Evolutionary conservation across 805 yeast genomes (phyloP).

Genomic region (Yarrowia divulgata): DNA sequence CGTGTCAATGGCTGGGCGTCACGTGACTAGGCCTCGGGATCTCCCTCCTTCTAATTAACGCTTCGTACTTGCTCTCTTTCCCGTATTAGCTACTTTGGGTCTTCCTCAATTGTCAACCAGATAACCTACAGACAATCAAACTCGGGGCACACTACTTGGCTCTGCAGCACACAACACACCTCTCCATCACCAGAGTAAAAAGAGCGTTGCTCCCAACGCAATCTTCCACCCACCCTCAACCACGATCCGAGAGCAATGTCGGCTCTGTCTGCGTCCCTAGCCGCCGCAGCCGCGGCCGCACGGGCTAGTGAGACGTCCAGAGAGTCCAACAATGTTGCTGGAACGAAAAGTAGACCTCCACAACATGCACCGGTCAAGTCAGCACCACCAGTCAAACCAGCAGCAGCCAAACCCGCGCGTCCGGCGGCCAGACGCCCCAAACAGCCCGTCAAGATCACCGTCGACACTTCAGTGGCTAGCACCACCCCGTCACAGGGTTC

Average conservation of each 20-base stretch:
- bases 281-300: slow-evolving; percentile 40
- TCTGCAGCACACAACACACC: slow-evolving; percentile 31
- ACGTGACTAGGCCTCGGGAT: neutral
- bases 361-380: slow-evolving; percentile 1
- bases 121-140: slow-evolving; percentile 37
- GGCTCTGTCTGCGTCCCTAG: slow-evolving; percentile 40
- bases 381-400: neutral
- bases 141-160: slow-evolving; percentile 37
- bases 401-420: neutral
- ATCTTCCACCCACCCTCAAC: slow-evolving; percentile 4
- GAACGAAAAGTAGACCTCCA: neutral
- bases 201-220: slow-evolving; percentile 31
- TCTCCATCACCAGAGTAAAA: slow-evolving; percentile 33
- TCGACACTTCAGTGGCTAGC: slow-evolving; percentile 19
- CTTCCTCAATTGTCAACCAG: slow-evolving; percentile 29
- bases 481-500: neutral
- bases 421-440: slow-evolving; percentile 1
- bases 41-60: slow-evolving; percentile 9
- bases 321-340: slow-evolving; percentile 26
- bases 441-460: slow-evolving; percentile 29
- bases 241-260: slow-evolving; percentile 29
- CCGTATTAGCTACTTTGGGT: slow-evolving; percentile 35
- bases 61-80: slow-evolving; percentile 29
- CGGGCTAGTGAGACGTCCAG: slow-evolving; percentile 31
- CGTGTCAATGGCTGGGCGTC: neutral